Conservation (phyloP, 306 rosid genomes). For the Sechiopsis laciniata region DNA sequence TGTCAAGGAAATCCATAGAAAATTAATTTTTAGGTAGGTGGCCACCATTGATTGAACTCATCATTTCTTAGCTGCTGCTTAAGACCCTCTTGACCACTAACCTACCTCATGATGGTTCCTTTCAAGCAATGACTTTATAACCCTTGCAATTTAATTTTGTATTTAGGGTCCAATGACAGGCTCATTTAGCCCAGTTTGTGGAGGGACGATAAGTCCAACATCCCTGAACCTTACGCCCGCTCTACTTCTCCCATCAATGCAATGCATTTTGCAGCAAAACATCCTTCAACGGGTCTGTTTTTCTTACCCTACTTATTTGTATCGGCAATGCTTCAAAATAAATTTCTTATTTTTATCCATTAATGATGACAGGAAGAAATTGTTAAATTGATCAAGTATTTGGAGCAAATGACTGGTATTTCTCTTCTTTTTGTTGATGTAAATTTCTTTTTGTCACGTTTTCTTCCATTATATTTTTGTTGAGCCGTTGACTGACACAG, state of each 20-base stretch:
- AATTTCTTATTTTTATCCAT: slow-evolving; percentile 17
- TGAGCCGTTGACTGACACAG: slow-evolving; percentile 30
- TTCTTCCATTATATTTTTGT: slow-evolving; percentile 21
- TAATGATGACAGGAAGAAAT: slow-evolving; percentile 68
- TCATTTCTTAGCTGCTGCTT: no score
- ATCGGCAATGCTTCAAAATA: slow-evolving; percentile 22
- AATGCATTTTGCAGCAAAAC: slow-evolving; percentile 73
- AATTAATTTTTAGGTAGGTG: no score
- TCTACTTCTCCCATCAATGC: slow-evolving; percentile 60
- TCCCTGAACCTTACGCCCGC: slow-evolving; percentile 36
- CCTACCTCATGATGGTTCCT: no score
- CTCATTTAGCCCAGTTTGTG: slow-evolving; percentile 41
- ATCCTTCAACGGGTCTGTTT: slow-evolving; percentile 64
- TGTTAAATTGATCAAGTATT: slow-evolving; percentile 65
- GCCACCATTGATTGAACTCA: no score
- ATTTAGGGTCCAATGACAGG: slow-evolving; percentile 64
- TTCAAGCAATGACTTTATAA: slow-evolving; percentile 25
- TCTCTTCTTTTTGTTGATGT: slow-evolving; percentile 8
- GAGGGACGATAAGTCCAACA: slow-evolving; percentile 51
- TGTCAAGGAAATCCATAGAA: no score
- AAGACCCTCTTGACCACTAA: no score
- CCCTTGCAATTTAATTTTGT: slow-evolving; percentile 38
- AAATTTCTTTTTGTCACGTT: slow-evolving; percentile 16
- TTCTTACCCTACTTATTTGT: slow-evolving; percentile 2
- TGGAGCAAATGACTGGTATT: slow-evolving; percentile 77